phyloP scores from a whole-genome alignment of 2,329 filamentous ascomycete genomes.

The Emergomyces orientalis region DNA sequence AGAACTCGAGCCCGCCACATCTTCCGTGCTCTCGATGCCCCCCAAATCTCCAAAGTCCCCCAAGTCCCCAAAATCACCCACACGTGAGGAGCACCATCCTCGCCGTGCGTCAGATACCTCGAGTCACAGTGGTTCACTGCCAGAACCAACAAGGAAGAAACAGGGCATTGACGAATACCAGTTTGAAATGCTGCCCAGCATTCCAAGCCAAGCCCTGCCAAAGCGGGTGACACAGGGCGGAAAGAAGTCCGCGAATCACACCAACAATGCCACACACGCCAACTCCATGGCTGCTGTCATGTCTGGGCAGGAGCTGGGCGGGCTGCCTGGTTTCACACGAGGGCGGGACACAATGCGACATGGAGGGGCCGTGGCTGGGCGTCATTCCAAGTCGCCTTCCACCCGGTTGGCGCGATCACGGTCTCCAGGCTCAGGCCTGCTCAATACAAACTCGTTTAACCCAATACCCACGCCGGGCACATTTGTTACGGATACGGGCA shows the following conservation, averaged over 20 bases:
- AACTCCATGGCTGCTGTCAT: conserved; percentile 42
- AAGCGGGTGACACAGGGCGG: conserved; percentile 36
- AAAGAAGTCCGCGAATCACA: conserved; percentile 22
- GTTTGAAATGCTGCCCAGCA: conserved; percentile 40
- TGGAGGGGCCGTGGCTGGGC: conserved; percentile 29
- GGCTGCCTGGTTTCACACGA: conserved; percentile 28
- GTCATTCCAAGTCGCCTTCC: conserved; percentile 28
- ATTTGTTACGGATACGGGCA: conserved; percentile 51
- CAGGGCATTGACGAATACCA: conserved; percentile 29
- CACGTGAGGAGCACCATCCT: conserved; percentile 26
- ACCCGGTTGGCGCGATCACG: conserved; percentile 23
- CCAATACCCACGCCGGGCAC: conserved; percentile 33
- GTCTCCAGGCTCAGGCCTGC: conserved; percentile 35
- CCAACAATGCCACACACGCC: conserved; percentile 20
- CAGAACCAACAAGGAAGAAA: conserved; percentile 17
- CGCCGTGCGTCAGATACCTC: conserved; percentile 29
- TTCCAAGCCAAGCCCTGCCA: conserved; percentile 34
- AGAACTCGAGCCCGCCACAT: conserved; percentile 21
- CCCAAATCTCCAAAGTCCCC: background rate
- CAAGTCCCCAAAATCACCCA: background rate
- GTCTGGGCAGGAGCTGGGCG: conserved; percentile 31
- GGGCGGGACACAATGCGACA: conserved; percentile 32
- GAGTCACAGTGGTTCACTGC: conserved; percentile 15
- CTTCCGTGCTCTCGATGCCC: conserved; percentile 15
- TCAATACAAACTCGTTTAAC: conserved; percentile 43